Conservation (phyloP, 345 rosid genomes). For the Eucalyptus erythrocorys region DNA sequence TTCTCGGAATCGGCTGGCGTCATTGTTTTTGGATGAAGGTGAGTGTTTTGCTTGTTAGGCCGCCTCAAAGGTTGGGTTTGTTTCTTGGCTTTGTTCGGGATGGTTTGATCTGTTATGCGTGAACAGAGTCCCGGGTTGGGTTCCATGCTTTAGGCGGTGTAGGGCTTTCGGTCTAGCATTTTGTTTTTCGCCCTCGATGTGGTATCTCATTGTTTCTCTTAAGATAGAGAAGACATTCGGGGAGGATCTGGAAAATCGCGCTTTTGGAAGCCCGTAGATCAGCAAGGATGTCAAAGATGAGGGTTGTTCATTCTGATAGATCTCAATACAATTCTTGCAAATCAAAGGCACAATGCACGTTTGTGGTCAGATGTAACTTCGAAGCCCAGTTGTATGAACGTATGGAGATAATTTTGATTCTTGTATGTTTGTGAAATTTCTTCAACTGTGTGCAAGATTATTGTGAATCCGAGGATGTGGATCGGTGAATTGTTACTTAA, state of each 20-base stretch:
- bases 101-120: not conserved
- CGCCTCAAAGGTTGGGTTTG: not conserved
- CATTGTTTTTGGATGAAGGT: conserved; percentile 67
- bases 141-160: not conserved
- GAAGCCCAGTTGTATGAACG: too few species aligned
- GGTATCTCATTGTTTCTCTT: not conserved
- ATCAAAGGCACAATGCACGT: too few species aligned
- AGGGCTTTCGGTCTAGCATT: not conserved
- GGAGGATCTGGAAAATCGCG: not conserved
- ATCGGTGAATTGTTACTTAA: too few species aligned
- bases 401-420: too few species aligned
- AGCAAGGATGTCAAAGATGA: not conserved
- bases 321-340: too few species aligned
- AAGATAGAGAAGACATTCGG: not conserved
- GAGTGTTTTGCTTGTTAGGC: not conserved
- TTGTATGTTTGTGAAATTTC: too few species aligned
- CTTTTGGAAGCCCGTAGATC: not conserved
- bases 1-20: conserved; percentile 48
- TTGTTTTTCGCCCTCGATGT: not conserved
- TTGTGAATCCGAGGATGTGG: too few species aligned
- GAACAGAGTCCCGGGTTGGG: not conserved
- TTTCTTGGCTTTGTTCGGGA: not conserved
- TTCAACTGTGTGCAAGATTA: too few species aligned
- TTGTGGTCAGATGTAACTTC: too few species aligned
- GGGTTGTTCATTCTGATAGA: too few species aligned